Conservation (phyloP, 331 rosid species). For the Telfairia occidentalis region DNA sequence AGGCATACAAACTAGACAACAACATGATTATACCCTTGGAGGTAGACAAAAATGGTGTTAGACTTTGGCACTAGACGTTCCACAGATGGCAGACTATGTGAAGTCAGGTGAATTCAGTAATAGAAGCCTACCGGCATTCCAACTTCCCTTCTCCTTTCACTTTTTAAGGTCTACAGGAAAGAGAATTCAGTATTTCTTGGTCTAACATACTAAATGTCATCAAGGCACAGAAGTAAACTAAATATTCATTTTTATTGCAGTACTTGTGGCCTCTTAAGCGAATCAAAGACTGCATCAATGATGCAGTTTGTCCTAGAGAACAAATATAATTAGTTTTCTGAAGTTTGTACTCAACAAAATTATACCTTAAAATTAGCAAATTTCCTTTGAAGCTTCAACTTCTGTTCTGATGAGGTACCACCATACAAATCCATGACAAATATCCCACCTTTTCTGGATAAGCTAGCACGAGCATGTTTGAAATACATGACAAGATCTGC, state of each 20-base stretch:
- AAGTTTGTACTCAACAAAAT: neutral
- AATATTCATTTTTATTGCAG: neutral
- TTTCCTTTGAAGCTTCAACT: conserved; percentile 70
- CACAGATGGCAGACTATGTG: neutral
- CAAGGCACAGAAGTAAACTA: neutral
- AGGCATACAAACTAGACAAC: neutral
- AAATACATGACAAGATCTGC: conserved; percentile 66
- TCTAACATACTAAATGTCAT: neutral
- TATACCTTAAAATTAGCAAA: conserved; percentile 82
- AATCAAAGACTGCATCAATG: neutral
- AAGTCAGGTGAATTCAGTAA: neutral
- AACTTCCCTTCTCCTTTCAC: neutral
- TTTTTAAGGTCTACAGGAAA: too few species aligned
- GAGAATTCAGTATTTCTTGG: neutral
- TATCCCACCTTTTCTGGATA: conserved; percentile 75
- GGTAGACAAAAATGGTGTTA: neutral
- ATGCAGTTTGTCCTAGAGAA: neutral
- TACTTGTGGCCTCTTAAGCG: neutral
- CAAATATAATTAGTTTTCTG: neutral
- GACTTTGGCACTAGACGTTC: neutral
- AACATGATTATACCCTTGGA: neutral
- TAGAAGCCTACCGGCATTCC: neutral
- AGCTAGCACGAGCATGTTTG: conserved; percentile 49
- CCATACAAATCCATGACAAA: conserved; percentile 95
- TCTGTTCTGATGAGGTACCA: conserved; percentile 85